These are phyloP conservation scores for Myriosclerotinia duriaeana DNA, from an alignment of 2,329 filamentous ascomycete species.

Conservation along the genomic window DNA sequence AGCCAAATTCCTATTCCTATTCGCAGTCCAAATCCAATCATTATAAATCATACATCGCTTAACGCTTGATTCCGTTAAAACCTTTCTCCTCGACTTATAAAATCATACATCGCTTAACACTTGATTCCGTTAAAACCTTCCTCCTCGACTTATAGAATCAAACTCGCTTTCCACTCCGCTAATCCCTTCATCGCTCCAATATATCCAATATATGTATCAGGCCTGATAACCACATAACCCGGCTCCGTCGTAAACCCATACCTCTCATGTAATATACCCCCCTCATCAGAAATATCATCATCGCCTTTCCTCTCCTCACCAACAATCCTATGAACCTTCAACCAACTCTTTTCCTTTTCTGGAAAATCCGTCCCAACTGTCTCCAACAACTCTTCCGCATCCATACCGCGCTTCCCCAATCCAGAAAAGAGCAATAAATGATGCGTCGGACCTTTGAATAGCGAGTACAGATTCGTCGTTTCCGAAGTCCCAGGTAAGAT, in stretches of 20 bases:
- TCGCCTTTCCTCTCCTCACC: slow-evolving; percentile 14
- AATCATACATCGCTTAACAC: too few species aligned
- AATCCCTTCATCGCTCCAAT: slow-evolving; percentile 33
- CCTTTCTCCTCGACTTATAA: too few species aligned
- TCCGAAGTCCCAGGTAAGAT: slow-evolving; percentile 21
- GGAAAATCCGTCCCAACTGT: slow-evolving; percentile 21
- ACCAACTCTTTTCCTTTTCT: slow-evolving; percentile 17
- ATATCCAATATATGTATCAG: slow-evolving; percentile 33
- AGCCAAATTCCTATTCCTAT: background rate
- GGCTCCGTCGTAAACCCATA: slow-evolving; percentile 30
- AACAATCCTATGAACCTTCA: slow-evolving; percentile 15
- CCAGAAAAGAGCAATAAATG: slow-evolving; percentile 43
- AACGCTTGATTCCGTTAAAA: too few species aligned
- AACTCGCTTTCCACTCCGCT: slow-evolving; percentile 24
- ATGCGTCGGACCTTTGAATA: slow-evolving; percentile 37
- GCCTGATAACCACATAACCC: slow-evolving; percentile 32
- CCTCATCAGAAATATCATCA: slow-evolving; percentile 26
- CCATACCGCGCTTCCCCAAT: slow-evolving; percentile 18
- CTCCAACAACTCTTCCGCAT: slow-evolving; percentile 27
- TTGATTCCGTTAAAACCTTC: too few species aligned
- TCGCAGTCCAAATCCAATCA: background rate
- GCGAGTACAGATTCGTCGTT: slow-evolving; percentile 33
- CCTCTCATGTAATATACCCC: slow-evolving; percentile 33
- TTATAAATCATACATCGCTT: too few species aligned
- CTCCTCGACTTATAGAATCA: slow-evolving; percentile 4